Conservation (phyloP, 441 rosid species). For the Melianthus villosus region DNA sequence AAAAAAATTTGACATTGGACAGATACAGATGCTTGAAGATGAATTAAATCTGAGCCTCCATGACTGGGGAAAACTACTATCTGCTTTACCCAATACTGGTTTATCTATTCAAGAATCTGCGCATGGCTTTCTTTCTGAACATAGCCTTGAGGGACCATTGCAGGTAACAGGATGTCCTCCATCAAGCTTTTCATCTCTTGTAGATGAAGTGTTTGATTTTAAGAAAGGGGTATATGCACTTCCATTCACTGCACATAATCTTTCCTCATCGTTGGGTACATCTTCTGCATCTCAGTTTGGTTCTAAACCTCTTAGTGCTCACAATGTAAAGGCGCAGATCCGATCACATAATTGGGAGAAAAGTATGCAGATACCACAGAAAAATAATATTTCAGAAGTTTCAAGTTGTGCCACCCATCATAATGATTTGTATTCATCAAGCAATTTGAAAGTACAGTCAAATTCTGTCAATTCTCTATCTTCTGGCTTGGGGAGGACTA, state of each 20-base stretch:
- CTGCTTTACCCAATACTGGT: constrained; percentile 30
- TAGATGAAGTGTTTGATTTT: constrained; percentile 88
- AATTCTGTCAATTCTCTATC: constrained; percentile 38
- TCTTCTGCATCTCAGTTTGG: constrained; percentile 44
- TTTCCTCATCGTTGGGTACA: constrained; percentile 28
- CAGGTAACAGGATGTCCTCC: constrained; percentile 37
- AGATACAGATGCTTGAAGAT: constrained; percentile 79
- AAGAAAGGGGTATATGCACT: constrained; percentile 46
- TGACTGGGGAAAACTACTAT: constrained; percentile 33
- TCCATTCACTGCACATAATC: constrained; percentile 31
- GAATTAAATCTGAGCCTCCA: constrained; percentile 55
- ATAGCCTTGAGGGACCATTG: constrained; percentile 33
- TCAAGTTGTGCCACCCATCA: constrained; percentile 19
- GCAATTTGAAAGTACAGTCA: constrained; percentile 30
- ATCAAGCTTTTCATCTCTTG: constrained; percentile 67
- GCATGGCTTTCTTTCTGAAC: constrained; percentile 38
- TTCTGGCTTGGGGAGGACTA: constrained; percentile 33
- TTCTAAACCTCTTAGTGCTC: constrained; percentile 28
- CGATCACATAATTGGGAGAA: constrained; percentile 51
- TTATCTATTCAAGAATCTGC: constrained; percentile 34
- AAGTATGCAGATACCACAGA: constrained; percentile 25
- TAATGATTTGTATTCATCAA: constrained; percentile 28
- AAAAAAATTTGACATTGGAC: constrained; percentile 58
- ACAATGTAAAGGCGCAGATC: constrained; percentile 25
- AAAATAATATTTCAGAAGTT: constrained; percentile 22